Base-by-base conservation (phyloP, 2,329 filamentous ascomycete species). In the Metarhizium humberi region DNA sequence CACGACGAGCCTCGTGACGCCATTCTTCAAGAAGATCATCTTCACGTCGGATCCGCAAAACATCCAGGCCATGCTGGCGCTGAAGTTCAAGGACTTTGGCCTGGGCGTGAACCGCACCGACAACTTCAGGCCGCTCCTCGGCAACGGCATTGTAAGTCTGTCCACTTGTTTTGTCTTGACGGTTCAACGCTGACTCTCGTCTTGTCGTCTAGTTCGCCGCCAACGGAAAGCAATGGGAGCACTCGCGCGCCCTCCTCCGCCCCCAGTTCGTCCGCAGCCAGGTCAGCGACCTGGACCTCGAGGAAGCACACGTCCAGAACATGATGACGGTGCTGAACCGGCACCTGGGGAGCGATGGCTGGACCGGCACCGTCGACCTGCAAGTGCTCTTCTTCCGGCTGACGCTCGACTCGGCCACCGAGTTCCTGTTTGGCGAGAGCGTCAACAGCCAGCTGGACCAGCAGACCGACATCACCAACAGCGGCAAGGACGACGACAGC, bases 381-480 rank as follows among this genome's bases (percentile, higher is more conserved):
- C 71, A 73, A 58, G 70, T 71, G 0, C 66, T 79, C 8, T 74
- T 79, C 60, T 78, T 78, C 66, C 69, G 71, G 34, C 66, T 78
- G 34, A 77, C 77, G 1, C 67, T 79, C 18, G 76, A 79, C 56
- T 71, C 72, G 1, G 69, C 75, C 0, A 77, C 76, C n/a, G 71
- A 76, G 47, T 84, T 88, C 60, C 71, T 88, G n/a, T 85, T 87
- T 56, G 84, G 85, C 7, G 74, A 82, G 61, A 80, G 78, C 13
- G 66, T 68, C 14, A 66, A 72, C 61, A 70, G 67, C 25, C 68
- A 78, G 63, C 66, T 75, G 4, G 67, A 67, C 25, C 53, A 32
- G 36, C 53, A 38, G 25, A 61, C 58, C 18, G 42, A 55, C 20
- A 56, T 60, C 45, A 16, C 50, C 20, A 51, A 49, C 11, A 52